Evolutionary conservation across 805 yeast genomes (phyloP).

Genomic region (Spathaspora girioi): DNA sequence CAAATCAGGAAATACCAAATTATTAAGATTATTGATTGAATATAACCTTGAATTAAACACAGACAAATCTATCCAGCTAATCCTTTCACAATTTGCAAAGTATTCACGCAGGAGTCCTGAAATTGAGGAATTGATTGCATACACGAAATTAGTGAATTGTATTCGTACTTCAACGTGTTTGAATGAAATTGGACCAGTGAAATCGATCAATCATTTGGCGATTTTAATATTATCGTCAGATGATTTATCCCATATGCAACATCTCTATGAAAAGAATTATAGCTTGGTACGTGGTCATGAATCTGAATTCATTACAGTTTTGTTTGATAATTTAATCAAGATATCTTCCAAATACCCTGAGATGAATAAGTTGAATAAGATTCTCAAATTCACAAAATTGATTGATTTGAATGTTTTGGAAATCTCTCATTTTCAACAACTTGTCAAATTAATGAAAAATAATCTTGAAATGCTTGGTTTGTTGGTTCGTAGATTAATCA

Average conservation of each 20-base stretch:
- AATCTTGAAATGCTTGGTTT: constrained; percentile 17
- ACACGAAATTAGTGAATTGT: constrained; percentile 17
- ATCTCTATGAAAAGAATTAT: background rate
- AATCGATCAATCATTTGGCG: background rate
- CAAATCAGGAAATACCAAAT: constrained; percentile 5
- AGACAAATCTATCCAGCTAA: constrained; percentile 8
- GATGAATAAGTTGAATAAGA: constrained; percentile 17
- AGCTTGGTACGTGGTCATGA: background rate
- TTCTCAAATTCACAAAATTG: constrained; percentile 22
- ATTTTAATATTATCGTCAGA: background rate
- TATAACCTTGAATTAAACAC: constrained; percentile 20
- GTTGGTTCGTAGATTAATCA: constrained; percentile 24
- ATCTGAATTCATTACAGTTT: background rate
- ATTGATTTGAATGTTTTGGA: constrained; percentile 16
- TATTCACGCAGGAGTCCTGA: constrained; percentile 11
- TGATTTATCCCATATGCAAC: background rate
- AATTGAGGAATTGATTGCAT: constrained; percentile 13
- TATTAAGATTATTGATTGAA: constrained; percentile 20
- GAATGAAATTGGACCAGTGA: background rate
- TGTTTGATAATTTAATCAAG: background rate
- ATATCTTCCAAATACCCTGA: background rate
- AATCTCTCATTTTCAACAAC: constrained; percentile 16
- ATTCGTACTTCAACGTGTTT: background rate
- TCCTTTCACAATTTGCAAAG: constrained; percentile 15
- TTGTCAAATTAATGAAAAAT: constrained; percentile 24